Conservation (phyloP, 1,284 basidiomycete genomes). For the Trichosporon coremiiforme region DNA sequence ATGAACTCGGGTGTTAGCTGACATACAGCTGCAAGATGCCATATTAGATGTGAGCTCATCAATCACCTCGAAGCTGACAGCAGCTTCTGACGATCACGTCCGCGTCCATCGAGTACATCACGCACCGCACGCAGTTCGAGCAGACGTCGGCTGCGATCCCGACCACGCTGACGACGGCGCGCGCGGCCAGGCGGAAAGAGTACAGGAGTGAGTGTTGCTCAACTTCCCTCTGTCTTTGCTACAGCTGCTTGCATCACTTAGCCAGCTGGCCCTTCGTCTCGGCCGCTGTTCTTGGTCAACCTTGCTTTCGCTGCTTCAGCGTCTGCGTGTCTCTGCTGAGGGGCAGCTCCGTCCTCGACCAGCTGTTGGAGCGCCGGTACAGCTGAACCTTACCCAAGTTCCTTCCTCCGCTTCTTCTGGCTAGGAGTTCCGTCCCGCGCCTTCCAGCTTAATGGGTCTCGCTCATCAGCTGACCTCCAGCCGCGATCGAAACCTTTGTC, state of each 20-base stretch:
- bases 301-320: not conserved
- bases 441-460: not conserved
- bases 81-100: slow-evolving; percentile 55
- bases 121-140: slow-evolving; percentile 53
- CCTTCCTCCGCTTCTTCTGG: no score
- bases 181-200: slow-evolving; percentile 41
- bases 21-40: slow-evolving; percentile 54
- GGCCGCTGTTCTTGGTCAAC: no score
- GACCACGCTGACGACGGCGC: slow-evolving; percentile 40
- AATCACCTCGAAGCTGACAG: not conserved
- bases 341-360: no score
- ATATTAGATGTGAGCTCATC: slow-evolving; percentile 49
- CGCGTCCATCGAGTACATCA: slow-evolving; percentile 55
- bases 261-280: not conserved
- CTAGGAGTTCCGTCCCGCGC: no score
- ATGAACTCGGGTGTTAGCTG: not conserved
- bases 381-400: no score
- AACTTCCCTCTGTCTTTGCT: not conserved
- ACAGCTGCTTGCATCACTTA: not conserved
- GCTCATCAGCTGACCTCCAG: slow-evolving; percentile 31
- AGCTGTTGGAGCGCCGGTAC: no score
- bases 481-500: slow-evolving; percentile 52
- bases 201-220: slow-evolving; percentile 39
- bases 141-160: slow-evolving; percentile 49
- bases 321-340: no score